Evolutionary conservation across 495 filamentous ascomycete species (phyloP), one percentile per base, ranked within the genome.

Genomic region (Haplographium delicatum): DNA sequence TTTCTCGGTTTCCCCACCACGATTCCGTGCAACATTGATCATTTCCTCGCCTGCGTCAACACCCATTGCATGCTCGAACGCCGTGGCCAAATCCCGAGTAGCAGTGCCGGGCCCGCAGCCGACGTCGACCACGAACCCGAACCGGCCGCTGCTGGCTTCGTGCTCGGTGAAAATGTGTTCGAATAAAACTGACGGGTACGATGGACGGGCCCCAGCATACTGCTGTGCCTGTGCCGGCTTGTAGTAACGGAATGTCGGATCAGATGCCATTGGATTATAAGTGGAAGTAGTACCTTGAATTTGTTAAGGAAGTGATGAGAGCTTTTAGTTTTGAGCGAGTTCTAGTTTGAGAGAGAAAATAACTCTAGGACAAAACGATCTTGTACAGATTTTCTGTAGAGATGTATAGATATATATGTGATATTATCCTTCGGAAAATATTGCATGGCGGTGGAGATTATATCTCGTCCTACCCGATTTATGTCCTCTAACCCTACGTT

Each of bases 101-200:
- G 81, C 79, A 9, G 71, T 76, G 16, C 76, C 78, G 0, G 75
- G 75, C 11, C 78, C 78, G 54, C 76, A 80, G 44, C 78, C 78
- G 33, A 82, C 64, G 46, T 80, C 78, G 26, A 81, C 72, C 19
- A 82, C 11, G 5, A 13, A 2, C 5, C 4, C 11, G 5, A 41
- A 4, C 11, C 11, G 38, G 15, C 38, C 38, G 4, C 38, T 20
- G 5, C 15, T 41, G 20, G 5, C 13, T 4, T 8, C 72, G 16
- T 65, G 66, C 31, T 61, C 55, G 1, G 47, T 48, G 26, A 35
- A 23, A 26, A 57, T 58, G 43, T 58, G 56, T 41, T 60, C 13
- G 15, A 6, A 4, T 5, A 15, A 4, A 26, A 2, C 26, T 7
- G 7, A 4, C 15, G 3, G 27, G 26, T 34, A 38, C 8, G 8